Conservation (phyloP, 768 basidiomycete genomes). For the Xerocomus spinulosus region DNA sequence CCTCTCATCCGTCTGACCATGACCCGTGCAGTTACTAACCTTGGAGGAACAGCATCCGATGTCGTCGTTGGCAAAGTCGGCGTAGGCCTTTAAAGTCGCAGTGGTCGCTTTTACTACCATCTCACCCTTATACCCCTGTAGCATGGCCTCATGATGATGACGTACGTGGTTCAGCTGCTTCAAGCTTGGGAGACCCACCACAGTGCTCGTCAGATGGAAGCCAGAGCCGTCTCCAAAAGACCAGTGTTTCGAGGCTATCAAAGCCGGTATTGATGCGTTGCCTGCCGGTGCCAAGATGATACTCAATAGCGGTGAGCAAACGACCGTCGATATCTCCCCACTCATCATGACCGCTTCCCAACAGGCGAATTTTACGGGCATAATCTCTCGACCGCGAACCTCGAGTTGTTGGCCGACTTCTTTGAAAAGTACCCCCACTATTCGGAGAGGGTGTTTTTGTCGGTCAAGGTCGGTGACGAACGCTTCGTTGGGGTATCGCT, state of each 20-base stretch:
- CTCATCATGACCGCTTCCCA: background rate
- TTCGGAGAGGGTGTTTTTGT: slow-evolving; percentile 26
- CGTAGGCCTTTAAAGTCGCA: slow-evolving; percentile 17
- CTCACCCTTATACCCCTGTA: background rate
- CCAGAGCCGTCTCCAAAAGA: slow-evolving; percentile 47
- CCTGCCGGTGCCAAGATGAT: slow-evolving; percentile 43
- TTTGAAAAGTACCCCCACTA: slow-evolving; percentile 36
- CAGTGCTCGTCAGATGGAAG: slow-evolving; percentile 33
- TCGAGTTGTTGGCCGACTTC: slow-evolving; percentile 45
- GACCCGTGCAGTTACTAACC: slow-evolving; percentile 27
- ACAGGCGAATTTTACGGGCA: slow-evolving; percentile 54
- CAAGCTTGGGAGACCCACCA: background rate
- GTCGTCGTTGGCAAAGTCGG: slow-evolving; percentile 35
- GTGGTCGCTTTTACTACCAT: background rate
- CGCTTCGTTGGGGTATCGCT: too few species aligned
- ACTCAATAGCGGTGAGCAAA: slow-evolving; percentile 42
- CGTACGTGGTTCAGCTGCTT: slow-evolving; percentile 26
- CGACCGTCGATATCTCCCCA: too few species aligned
- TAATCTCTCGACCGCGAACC: slow-evolving; percentile 35
- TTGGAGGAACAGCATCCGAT: slow-evolving; percentile 37
- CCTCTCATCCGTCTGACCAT: slow-evolving; percentile 14
- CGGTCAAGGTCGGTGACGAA: slow-evolving; percentile 20
- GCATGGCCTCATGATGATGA: slow-evolving; percentile 60
- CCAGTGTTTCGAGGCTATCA: slow-evolving; percentile 58
- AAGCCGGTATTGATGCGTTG: slow-evolving; percentile 41